phyloP scores from a whole-genome alignment of 176 grass and related monocot genomes.

The barley (Hordeum vulgare) region MorexV3_pseudomolecules_assembly NC_058519.1:96093773-96094272 shows the following conservation, averaged over 20 bases:
- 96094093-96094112: neutral
- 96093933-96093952: slow-evolving; percentile 68
- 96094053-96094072: neutral
- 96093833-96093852: neutral
- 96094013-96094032: slow-evolving; percentile 76
- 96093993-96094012: slow-evolving; percentile 89
- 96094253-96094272: slow-evolving; percentile 87
- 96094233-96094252: slow-evolving; percentile 66
- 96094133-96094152: slow-evolving; percentile 90
- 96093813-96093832: neutral
- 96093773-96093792: neutral
- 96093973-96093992: slow-evolving; percentile 80
- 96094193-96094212: slow-evolving; percentile 63
- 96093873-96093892: neutral
- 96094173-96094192: slow-evolving; percentile 50
- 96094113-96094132: slow-evolving; percentile 65
- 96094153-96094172: slow-evolving; percentile 88
- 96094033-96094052: slow-evolving; percentile 89
- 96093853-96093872: neutral
- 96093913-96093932: slow-evolving; percentile 62
- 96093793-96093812: neutral
- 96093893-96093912: slow-evolving; percentile 35
- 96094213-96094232: slow-evolving; percentile 63
- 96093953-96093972: slow-evolving; percentile 84
- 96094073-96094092: slow-evolving; percentile 1